Conservation (phyloP, 2,329 filamentous ascomycete genomes). For the Aspergillus sergii region DNA sequence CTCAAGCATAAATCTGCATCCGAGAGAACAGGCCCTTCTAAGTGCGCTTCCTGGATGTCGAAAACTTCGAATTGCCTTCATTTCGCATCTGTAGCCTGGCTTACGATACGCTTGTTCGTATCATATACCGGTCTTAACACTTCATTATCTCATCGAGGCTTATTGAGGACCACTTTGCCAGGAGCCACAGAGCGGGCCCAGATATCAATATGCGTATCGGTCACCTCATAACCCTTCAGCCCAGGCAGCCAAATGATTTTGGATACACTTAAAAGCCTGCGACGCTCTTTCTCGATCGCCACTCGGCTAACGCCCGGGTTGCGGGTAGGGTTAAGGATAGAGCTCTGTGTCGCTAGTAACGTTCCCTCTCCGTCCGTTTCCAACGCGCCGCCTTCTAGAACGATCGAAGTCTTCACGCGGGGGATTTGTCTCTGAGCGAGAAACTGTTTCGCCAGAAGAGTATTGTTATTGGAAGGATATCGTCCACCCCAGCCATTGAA, state of each 20-base stretch:
- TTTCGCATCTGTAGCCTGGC: background rate
- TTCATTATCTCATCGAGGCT: background rate
- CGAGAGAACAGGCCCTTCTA: background rate
- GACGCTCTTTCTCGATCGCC: background rate
- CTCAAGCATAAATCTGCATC: background rate
- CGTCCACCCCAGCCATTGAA: no score
- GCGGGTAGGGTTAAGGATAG: background rate
- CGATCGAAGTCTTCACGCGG: no score
- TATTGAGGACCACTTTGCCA: background rate
- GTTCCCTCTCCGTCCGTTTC: no score
- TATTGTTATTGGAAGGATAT: no score
- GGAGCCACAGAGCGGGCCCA: background rate
- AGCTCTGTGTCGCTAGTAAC: no score
- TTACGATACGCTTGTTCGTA: background rate
- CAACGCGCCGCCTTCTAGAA: no score
- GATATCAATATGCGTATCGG: background rate
- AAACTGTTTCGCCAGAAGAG: no score
- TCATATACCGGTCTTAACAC: background rate
- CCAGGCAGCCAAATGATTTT: background rate
- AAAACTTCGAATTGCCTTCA: background rate
- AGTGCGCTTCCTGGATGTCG: background rate
- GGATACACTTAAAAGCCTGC: background rate
- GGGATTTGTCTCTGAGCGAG: no score
- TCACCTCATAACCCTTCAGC: background rate
- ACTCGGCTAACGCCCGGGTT: background rate